Base-by-base conservation (phyloP, 805 yeast genomes). In the Ogataea corticis region DNA sequence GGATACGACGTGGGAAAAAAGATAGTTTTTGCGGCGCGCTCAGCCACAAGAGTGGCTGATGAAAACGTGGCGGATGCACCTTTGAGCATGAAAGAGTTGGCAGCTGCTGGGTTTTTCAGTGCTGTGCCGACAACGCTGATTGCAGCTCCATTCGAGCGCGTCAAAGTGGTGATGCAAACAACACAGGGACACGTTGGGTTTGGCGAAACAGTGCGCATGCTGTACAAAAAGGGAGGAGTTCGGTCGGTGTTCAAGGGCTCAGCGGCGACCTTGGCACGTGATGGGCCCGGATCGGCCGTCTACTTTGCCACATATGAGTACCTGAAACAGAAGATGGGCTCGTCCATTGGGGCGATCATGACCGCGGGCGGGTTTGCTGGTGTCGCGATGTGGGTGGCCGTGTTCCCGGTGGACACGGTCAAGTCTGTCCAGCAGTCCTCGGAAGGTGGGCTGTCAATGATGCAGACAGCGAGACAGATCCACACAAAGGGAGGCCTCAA, bases 71-170 rank as follows among this genome's bases (percentile, higher is more conserved):
- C 70, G 25, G 56, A 66, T 14, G 62, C 67, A 1, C 41, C 39
- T 3, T 76, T 92, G 53, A 65, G 87, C 10, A 80, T 85, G 50
- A 75, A 70, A 1, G 88, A 91, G 59, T 83, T 87, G 49, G 83
- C 95, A 11, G 77, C 91, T 2, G 99, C 99, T 10, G 99, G 99
- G 10, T 91, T 91, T 73, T 70, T 92, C 51, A 84, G 95, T 47
- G 98, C 98, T 11, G 76, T 92, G 41, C 99, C 99, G 27, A 92
- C 96, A 7, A 94, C 98, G 1, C 77, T 87, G 42, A 87, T 92
- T 15, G 96, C 97, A n/a, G 97, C 97, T 0, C 99, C 99, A 2
- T 90, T 94, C 56, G 99, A 92, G 69, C 79, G 99, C 56, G 85
- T 91, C 61, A 92, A 92, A 75, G 97, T 94, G 41, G 87, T 92